These are phyloP conservation scores for Silybum marianum DNA, from an alignment of 129 eudicot species.

Conservation along the genomic window DNA sequence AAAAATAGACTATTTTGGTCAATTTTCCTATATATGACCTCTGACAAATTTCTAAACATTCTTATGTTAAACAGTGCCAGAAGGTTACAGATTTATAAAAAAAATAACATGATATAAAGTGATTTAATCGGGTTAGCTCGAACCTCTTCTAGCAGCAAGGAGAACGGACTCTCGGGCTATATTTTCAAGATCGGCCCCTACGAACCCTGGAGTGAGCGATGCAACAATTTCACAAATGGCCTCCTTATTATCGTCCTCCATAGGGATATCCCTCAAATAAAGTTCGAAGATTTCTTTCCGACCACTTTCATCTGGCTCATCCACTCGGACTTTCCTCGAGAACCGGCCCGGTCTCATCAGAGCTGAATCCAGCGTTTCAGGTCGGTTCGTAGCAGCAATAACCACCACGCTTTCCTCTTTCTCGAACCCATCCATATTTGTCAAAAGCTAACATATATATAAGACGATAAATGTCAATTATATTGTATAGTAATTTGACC, in stretches of 20 bases:
- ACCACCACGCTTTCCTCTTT: constrained; percentile 50
- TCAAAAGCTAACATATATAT: constrained; percentile 39
- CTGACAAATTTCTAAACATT: not conserved
- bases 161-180: constrained; percentile 50
- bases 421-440: constrained; percentile 65
- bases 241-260: constrained; percentile 39
- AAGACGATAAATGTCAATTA: not conserved
- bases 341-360: constrained; percentile 56
- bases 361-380: constrained; percentile 55
- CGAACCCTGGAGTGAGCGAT: constrained; percentile 47
- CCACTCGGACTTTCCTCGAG: constrained; percentile 47
- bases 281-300: constrained; percentile 45
- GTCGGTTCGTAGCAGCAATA: constrained; percentile 62
- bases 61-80: not conserved
- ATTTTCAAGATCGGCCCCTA: constrained; percentile 59
- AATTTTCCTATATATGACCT: not conserved
- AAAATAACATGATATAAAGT: not conserved
- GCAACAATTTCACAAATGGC: constrained; percentile 41
- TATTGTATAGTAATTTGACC: not conserved
- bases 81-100: not conserved
- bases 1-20: too few relatives aligned
- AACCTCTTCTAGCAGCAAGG: constrained; percentile 59
- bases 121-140: not conserved
- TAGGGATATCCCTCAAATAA: constrained; percentile 33
- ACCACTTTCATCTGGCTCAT: constrained; percentile 44